These are phyloP conservation scores for Hsuehochloa calcarea DNA, from an alignment of 176 grass and related monocot genomes.

Conservation along the genomic window DNA sequence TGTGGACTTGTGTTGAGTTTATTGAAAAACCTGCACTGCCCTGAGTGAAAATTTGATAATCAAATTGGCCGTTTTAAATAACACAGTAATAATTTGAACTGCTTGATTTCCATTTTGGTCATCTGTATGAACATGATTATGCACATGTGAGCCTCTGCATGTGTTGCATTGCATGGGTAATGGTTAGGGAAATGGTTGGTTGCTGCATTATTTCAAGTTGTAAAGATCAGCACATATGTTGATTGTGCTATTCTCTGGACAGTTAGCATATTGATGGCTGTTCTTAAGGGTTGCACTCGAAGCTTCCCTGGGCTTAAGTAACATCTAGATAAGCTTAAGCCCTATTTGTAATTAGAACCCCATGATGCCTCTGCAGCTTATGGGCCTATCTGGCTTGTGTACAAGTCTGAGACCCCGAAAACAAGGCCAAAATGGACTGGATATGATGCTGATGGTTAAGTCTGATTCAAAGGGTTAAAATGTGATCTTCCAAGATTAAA, in stretches of 20 bases:
- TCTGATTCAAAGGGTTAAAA: background rate
- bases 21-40: background rate
- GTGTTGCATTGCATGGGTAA: background rate
- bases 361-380: slow-evolving; percentile 22
- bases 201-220: background rate
- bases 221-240: background rate
- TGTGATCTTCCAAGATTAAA: background rate
- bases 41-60: slow-evolving; percentile 4
- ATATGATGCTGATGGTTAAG: slow-evolving; percentile 14
- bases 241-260: background rate
- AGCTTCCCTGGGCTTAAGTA: background rate
- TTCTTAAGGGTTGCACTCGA: background rate
- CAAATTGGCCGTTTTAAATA: background rate
- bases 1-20: background rate
- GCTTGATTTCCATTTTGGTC: background rate
- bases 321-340: slow-evolving; percentile 1
- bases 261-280: background rate
- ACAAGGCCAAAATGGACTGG: background rate
- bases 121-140: slow-evolving; percentile 1
- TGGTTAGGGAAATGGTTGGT: background rate
- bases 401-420: slow-evolving; percentile 2
- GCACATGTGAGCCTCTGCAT: background rate
- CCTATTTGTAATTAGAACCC: slow-evolving; percentile 9
- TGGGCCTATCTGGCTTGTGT: background rate
- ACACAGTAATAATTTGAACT: slow-evolving; percentile 20